Percentiles rank a stretch among this genome's conserved stretches.
These are phyloP conservation scores for Aristolochia contorta DNA, from an alignment of 164 flowering plant species.

Conservation along the genomic window DNA sequence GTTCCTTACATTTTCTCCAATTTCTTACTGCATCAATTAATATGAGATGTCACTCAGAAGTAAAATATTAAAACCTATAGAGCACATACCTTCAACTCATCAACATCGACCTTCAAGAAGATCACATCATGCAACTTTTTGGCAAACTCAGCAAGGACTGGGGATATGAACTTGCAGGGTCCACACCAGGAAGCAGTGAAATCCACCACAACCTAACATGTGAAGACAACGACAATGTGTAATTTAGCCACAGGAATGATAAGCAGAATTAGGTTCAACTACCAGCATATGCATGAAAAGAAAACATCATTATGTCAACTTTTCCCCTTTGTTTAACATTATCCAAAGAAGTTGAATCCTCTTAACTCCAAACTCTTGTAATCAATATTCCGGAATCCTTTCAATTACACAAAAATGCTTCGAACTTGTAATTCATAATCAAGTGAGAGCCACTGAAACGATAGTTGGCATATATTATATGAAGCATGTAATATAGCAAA, in stretches of 20 bases:
- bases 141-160: constrained; percentile 53
- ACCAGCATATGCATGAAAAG: neutral
- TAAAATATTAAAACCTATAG: neutral
- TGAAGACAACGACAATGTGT: neutral
- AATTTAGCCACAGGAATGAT: neutral
- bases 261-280: neutral
- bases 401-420: no score
- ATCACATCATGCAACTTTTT: constrained; percentile 37
- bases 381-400: neutral
- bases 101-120: constrained; percentile 81
- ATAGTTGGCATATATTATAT: no score
- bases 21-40: neutral
- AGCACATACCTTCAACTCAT: constrained; percentile 43
- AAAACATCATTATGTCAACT: neutral
- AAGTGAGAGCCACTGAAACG: no score
- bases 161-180: constrained; percentile 65
- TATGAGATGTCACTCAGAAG: neutral
- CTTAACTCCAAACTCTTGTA: neutral
- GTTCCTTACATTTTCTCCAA: no score
- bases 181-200: constrained; percentile 86
- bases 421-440: no score
- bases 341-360: neutral
- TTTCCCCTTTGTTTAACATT: neutral
- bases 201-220: constrained; percentile 57
- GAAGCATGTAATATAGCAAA: no score